Percentiles rank a stretch among this genome's conserved stretches.
phyloP scores from a whole-genome alignment of 1,284 basidiomycete genomes.

The Phylloporus gajari region DNA sequence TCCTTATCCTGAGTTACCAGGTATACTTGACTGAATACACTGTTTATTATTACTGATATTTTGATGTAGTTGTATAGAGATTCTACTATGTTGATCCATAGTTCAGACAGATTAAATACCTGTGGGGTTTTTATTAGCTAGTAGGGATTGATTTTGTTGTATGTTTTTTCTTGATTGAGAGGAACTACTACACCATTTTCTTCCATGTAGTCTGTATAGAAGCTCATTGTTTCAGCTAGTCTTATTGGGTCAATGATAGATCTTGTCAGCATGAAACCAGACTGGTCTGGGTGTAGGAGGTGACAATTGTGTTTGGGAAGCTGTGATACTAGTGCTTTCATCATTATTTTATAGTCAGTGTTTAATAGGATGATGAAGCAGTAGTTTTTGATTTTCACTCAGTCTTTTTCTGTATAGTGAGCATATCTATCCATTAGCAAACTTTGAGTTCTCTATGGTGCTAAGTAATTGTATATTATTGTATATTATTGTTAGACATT shows the following conservation, averaged over 20 bases:
- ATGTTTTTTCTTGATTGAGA: slow-evolving; percentile 28
- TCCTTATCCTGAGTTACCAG: slow-evolving; percentile 47
- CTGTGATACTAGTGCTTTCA: background rate
- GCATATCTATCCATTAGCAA: slow-evolving; percentile 17
- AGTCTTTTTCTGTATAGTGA: slow-evolving; percentile 20
- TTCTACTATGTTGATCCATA: slow-evolving; percentile 45
- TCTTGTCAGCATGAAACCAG: slow-evolving; percentile 5
- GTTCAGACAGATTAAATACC: too few relatives aligned
- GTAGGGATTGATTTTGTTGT: slow-evolving; percentile 11
- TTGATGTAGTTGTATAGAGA: slow-evolving; percentile 46
- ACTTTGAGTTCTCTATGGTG: background rate
- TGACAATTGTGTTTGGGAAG: background rate
- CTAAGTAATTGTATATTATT: slow-evolving; percentile 15
- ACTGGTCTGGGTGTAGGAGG: slow-evolving; percentile 21
- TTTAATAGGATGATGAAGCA: slow-evolving; percentile 16
- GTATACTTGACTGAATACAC: slow-evolving; percentile 39
- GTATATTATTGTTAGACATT: background rate
- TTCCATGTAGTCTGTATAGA: slow-evolving; percentile 15
- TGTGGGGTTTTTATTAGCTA: too few relatives aligned
- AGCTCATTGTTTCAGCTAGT: slow-evolving; percentile 6
- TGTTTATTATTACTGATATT: slow-evolving; percentile 41
- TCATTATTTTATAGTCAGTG: slow-evolving; percentile 25
- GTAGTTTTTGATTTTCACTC: slow-evolving; percentile 16
- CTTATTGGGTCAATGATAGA: slow-evolving; percentile 14
- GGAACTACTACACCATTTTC: slow-evolving; percentile 9